Base-by-base conservation (phyloP, 192 early-diverging fungal species). In the Phlyctochytrium bullatum region DNA sequence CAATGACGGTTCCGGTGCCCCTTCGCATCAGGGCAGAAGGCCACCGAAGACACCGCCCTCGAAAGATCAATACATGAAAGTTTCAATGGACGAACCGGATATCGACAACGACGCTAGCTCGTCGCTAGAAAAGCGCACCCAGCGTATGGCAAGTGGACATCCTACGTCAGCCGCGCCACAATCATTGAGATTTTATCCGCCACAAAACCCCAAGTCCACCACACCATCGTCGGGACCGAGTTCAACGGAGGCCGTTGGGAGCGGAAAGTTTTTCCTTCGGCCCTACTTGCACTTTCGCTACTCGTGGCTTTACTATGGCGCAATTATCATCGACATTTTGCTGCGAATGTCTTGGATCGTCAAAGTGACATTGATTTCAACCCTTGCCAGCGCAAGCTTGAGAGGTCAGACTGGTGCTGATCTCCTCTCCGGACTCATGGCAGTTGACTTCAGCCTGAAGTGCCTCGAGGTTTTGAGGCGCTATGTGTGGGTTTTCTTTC, bases 401-500 rank as follows among this genome's bases (percentile, higher is more conserved):
- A 31, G 34, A 24, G 54, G 29, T 36, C 20, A 33, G 3, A 85
- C 90, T 34, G 81, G 88, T 36, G 64, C 81, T 32, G 40, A 47
- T 6, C 40, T 47, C 20, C 40, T 47, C 6, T 47, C 40, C 10
- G 40, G 40, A 47, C 72, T 94, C 60, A 80, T 90, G 36, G 86
- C 82, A 30, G 78, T 89, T 20, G 89, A 91, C 6, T 83, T 96
- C 56, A 80, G 86, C 66, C 78, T 97, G 67, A 91, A 92, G 61
- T 67, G 84, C 17, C 68, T 96, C 2, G 95, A 98, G 75, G 82
- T 99, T 4, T 64, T 88, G 25, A 71, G 95, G 34, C 81, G 96
- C 36, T 98, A 93, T 91, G 80, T 96, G 53, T 99, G 97, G 97
- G 89, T 94, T 0, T 91, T 96, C 60, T 90, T 99, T 71, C 78